A percentile compares a stretch with the other conserved stretches of the same genome.
Conservation (phyloP, 2,329 filamentous ascomycete genomes). For the Blastomyces silverae region DNA sequence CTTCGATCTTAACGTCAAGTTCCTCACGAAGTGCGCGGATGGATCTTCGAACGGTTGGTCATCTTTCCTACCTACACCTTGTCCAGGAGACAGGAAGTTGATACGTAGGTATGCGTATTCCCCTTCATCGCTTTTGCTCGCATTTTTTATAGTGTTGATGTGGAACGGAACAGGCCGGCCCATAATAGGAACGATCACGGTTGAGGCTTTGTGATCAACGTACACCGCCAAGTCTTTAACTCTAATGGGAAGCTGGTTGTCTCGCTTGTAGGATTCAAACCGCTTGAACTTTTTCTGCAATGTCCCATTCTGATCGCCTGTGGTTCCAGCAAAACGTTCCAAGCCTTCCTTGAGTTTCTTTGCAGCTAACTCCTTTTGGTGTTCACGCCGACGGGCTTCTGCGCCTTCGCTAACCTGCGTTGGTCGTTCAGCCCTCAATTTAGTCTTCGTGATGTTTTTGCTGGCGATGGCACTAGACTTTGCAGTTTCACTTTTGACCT, state of each 20-base stretch:
- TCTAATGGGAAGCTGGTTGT: constrained; percentile 80
- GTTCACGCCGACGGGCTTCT: constrained; percentile 76
- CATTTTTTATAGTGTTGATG: constrained; percentile 97
- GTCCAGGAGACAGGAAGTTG: constrained; percentile 94
- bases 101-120: constrained; percentile 91
- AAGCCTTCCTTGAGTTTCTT: constrained; percentile 90
- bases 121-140: constrained; percentile 92
- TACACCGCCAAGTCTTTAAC: constrained; percentile 83
- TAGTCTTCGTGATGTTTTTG: constrained; percentile 91
- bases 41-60: constrained; percentile 97
- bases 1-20: constrained; percentile 87
- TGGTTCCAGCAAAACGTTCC: constrained; percentile 76
- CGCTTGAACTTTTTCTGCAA: constrained; percentile 98
- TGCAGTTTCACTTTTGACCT: constrained; percentile 75
- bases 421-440: constrained; percentile 83
- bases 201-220: constrained; percentile 83
- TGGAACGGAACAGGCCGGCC: constrained; percentile 96
- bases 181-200: constrained; percentile 92
- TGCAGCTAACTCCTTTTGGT: constrained; percentile 79
- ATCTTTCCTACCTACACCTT: constrained; percentile 94
- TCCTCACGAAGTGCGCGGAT: constrained; percentile 89
- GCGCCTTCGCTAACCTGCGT: constrained; percentile 83
- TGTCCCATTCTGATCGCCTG: constrained; percentile 76
- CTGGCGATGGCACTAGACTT: constrained; percentile 81
- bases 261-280: constrained; percentile 97